Percentiles rank a stretch among this genome's conserved stretches.
Conservation (phyloP, 2,329 filamentous ascomycete genomes). For the Aspergillus japonicus region DNA sequence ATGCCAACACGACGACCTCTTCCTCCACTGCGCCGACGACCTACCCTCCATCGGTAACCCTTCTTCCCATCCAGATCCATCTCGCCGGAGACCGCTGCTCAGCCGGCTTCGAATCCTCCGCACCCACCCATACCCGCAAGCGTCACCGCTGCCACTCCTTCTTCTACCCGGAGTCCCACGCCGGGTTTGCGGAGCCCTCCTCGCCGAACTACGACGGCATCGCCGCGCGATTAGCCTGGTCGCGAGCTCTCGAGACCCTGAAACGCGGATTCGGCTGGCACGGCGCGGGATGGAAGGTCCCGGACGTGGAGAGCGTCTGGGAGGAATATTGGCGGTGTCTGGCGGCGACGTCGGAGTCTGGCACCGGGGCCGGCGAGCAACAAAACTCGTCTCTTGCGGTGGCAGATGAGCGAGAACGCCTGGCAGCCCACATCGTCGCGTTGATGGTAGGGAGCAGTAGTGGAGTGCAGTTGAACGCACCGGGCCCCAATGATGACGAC, state of each 20-base stretch:
- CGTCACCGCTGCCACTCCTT: slow-evolving; percentile 42
- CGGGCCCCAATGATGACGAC: slow-evolving; percentile 7
- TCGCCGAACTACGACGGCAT: slow-evolving; percentile 62
- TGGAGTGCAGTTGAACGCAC: slow-evolving; percentile 4
- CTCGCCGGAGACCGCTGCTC: slow-evolving; percentile 50
- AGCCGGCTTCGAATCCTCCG: slow-evolving; percentile 28
- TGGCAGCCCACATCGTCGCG: slow-evolving; percentile 20
- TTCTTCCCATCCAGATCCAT: slow-evolving; percentile 54
- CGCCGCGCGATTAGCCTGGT: slow-evolving; percentile 64
- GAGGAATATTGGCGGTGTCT: slow-evolving; percentile 36
- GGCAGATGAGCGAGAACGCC: slow-evolving; percentile 20
- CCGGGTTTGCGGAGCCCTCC: slow-evolving; percentile 67
- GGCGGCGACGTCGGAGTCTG: slow-evolving; percentile 6
- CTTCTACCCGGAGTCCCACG: slow-evolving; percentile 53
- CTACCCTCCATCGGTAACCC: slow-evolving; percentile 16
- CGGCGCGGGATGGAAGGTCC: slow-evolving; percentile 24
- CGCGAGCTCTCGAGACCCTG: slow-evolving; percentile 58
- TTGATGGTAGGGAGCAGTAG: slow-evolving; percentile 17
- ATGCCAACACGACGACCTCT: slow-evolving; percentile 33
- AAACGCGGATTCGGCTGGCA: slow-evolving; percentile 55
- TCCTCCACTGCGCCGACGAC: slow-evolving; percentile 17
- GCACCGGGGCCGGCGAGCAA: neutral
- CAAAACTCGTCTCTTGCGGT: neutral
- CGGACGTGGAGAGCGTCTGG: slow-evolving; percentile 41
- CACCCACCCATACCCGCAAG: slow-evolving; percentile 28